These are phyloP conservation scores for Chrysochromulina parva DNA, from an alignment of 78 protist genomes.

Conservation along the genomic window DNA sequence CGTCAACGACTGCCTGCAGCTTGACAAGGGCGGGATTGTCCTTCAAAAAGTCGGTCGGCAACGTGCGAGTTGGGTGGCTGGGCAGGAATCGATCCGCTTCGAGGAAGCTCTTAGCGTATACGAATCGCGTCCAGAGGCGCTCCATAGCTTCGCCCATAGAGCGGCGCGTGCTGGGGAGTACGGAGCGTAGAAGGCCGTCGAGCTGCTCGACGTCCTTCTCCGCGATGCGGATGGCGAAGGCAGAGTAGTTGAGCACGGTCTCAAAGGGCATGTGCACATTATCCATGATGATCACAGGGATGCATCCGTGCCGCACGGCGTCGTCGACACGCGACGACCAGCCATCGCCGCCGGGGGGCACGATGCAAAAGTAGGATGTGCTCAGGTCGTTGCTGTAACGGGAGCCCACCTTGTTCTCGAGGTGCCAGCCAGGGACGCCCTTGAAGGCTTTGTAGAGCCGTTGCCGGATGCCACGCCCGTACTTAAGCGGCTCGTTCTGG, in stretches of 20 bases:
- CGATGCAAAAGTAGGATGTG: neutral
- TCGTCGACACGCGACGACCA: conserved; percentile 25
- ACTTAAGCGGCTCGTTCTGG: neutral
- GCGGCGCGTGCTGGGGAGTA: too few relatives aligned
- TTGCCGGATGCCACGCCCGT: conserved; percentile 9
- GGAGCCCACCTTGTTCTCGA: neutral
- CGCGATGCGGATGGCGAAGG: neutral
- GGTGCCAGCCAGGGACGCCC: neutral
- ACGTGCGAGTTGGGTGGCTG: too few relatives aligned
- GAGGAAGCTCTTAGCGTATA: too few relatives aligned
- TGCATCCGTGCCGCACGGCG: conserved; percentile 35
- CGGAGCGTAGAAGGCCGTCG: neutral
- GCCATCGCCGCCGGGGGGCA: conserved; percentile 31
- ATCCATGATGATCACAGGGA: conserved; percentile 24
- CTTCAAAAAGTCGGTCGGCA: too few relatives aligned
- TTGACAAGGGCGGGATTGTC: too few relatives aligned
- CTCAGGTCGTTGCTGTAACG: neutral
- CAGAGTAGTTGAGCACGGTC: neutral
- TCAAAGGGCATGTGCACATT: conserved; percentile 13
- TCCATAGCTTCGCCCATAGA: too few relatives aligned
- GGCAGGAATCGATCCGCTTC: too few relatives aligned
- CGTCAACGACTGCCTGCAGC: too few relatives aligned
- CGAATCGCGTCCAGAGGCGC: too few relatives aligned
- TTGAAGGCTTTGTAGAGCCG: neutral
- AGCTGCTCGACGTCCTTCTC: neutral